These are phyloP conservation scores for Kwoniella bestiolae DNA, from an alignment of 768 basidiomycete genomes.

Conservation along the genomic window DNA sequence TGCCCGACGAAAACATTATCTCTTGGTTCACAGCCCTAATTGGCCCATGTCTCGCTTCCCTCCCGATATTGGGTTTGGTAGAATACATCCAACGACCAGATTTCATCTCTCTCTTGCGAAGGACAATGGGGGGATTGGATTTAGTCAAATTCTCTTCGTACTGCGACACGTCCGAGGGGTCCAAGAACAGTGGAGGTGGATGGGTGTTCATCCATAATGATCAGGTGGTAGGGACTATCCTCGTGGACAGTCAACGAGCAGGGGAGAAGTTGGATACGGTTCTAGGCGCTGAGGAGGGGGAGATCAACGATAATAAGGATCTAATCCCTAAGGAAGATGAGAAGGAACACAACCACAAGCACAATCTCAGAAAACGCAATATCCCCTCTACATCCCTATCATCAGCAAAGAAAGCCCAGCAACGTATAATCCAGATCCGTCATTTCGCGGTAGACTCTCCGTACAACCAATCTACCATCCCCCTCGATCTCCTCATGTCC, in stretches of 20 bases:
- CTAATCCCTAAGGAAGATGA: background rate
- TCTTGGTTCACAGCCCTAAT: conserved; percentile 28
- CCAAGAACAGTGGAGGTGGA: background rate
- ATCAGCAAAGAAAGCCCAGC: no score
- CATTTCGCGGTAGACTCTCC: background rate
- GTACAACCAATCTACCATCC: background rate
- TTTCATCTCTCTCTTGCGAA: conserved; percentile 26
- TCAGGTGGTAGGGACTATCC: conserved; percentile 34
- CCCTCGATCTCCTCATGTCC: background rate
- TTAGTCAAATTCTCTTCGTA: conserved; percentile 28
- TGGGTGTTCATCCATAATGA: conserved; percentile 30
- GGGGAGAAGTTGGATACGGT: conserved; percentile 34
- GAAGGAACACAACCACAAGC: background rate
- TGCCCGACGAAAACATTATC: conserved; percentile 18
- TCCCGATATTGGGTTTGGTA: conserved; percentile 31
- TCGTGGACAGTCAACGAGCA: conserved; percentile 21
- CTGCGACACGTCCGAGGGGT: conserved; percentile 20
- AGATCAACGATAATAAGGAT: conserved; percentile 10
- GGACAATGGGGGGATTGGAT: conserved; percentile 35
- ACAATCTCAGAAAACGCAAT: background rate
- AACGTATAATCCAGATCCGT: background rate
- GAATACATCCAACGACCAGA: conserved; percentile 40
- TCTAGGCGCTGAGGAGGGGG: conserved; percentile 33
- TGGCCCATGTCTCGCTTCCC: conserved; percentile 30
- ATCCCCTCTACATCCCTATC: no score